Base-by-base conservation (phyloP, 73 alveolate species). In the Uronychia setigera region DNA sequence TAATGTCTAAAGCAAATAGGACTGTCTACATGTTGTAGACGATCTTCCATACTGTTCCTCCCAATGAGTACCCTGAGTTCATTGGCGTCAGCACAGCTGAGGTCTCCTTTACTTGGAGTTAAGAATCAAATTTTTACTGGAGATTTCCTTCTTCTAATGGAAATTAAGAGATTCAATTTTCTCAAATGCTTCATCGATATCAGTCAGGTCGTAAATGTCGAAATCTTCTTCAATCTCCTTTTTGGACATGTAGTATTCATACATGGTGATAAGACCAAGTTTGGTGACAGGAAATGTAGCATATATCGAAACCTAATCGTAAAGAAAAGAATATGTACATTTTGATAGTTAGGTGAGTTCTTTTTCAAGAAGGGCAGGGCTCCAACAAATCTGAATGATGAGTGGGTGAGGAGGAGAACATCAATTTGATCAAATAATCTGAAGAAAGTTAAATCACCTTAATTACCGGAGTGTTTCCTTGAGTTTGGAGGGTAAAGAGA, bases 21-120 rank as follows among this genome's bases (percentile, higher is more conserved):
- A 13, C 5, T 9, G 29, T 26, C 79, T 67, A 30, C 79, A 67
- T 67, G 32, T 67, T 67, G 32, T 5, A 67, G 14, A 67, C 5
- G 29, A 67, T 67, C 30, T 67, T 67, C 79, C 79, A 67, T 9
- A 67, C 79, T 67, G 79, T 26, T 9, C 79, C 79, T 67, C 79
- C 79, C 5, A 67, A 30, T 1, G 34, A 25, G 29, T 28, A 25
- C 32, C 79, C 79, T 1, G 79, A 67, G 32, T 28, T 67, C 32
- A 26, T 13, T 1, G 79, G 79, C 29, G 79, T 67, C 14, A 67
- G 29, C 14, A 25, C 32, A 14, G 26, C 5, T 13, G 14, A 13
- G 29, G 79, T 67, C 34, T 67, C 79, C 32, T 67, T 67, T 13
- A 67, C 79, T 67, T 1, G 14, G 29, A 19, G 5, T 19, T 11